phyloP scores from a whole-genome alignment of 257 asterid genomes.

The Striga asiatica region DNA sequence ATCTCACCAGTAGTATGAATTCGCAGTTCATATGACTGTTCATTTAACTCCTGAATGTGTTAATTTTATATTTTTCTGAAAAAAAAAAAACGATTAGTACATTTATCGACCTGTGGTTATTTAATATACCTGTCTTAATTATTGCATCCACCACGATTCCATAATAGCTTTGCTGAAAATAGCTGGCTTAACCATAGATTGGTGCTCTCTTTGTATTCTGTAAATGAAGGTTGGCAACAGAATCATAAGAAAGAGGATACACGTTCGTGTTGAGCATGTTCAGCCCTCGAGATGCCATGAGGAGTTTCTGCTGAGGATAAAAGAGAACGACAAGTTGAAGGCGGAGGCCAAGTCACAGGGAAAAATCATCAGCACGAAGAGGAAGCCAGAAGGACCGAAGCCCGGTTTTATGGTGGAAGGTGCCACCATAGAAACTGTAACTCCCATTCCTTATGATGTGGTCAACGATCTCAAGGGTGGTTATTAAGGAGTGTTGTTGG shows the following conservation, averaged over 20 bases:
- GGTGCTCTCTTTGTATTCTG: too few relatives aligned
- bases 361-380: constrained; percentile 63
- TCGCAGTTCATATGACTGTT: too few relatives aligned
- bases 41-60: too few relatives aligned
- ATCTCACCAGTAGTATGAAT: too few relatives aligned
- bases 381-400: constrained; percentile 72
- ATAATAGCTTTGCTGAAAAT: too few relatives aligned
- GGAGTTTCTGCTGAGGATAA: constrained; percentile 45
- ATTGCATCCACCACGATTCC: too few relatives aligned
- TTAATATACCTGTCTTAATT: too few relatives aligned
- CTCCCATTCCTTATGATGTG: constrained; percentile 86
- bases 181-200: too few relatives aligned
- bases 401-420: constrained; percentile 90
- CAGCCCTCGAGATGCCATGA: constrained; percentile 71
- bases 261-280: constrained; percentile 76
- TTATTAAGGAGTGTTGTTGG: constrained; percentile 24
- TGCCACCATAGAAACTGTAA: constrained; percentile 63
- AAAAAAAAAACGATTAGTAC: too few relatives aligned
- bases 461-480: constrained; percentile 94
- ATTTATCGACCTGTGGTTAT: too few relatives aligned
- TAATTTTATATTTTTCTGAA: too few relatives aligned
- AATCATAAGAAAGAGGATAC: constrained; percentile 66
- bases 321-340: constrained; percentile 49
- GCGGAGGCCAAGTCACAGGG: constrained; percentile 69
- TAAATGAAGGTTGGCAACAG: constrained; percentile 56